Evolutionary conservation across 1,284 basidiomycete genomes (phyloP), one percentile per base, ranked within the genome.

Genomic region (Papiliotrema terrestris): DNA sequence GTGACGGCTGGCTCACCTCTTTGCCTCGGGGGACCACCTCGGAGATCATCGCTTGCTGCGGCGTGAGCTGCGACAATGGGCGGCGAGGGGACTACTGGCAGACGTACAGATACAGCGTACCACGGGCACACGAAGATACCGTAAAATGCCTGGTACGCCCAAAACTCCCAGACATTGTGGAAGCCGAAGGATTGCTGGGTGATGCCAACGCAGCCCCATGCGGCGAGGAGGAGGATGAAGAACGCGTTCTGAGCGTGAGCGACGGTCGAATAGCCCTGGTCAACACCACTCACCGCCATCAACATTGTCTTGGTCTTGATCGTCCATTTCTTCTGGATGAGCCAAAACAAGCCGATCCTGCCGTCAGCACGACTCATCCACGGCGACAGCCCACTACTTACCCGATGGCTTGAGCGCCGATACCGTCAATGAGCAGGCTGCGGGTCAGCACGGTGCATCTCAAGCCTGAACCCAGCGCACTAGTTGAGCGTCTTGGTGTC

Each of bases 41-140:
- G 65, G 84, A 86, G 54, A 91, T 89, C 87, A 89, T 88, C 1
- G 89, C 89, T 74, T 90, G 88, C 19, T 67, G 36, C 11, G 14
- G 13, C 2, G 39, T 59, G n/a, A 60, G 58, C 48, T 1, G 15
- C 15, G 5, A 9, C 15, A 11, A 2, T 43, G 20, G 19, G 23
- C 19, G 6, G 36, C 14, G 35, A 17, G 44, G 36, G 35, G 36
- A 54, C 55, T 23, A 55, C 44, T 4, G 22, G 35, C 50, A 17
- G 14, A 61, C 63, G 60, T 29, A 67, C 66, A 19, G 67, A 69
- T 13, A 86, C 88, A 0, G 89, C 86, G 68, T 88, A 92, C 78
- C 90, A 92, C 0, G 90, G 89, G 8, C 88, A 89, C 74, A 91
- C 89, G 79, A 89, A 88, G 22, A 89, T 56, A 8, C 88, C 88